phyloP scores from a whole-genome alignment of 2,329 filamentous ascomycete genomes.

The Aureobasidium melanogenum region DNA sequence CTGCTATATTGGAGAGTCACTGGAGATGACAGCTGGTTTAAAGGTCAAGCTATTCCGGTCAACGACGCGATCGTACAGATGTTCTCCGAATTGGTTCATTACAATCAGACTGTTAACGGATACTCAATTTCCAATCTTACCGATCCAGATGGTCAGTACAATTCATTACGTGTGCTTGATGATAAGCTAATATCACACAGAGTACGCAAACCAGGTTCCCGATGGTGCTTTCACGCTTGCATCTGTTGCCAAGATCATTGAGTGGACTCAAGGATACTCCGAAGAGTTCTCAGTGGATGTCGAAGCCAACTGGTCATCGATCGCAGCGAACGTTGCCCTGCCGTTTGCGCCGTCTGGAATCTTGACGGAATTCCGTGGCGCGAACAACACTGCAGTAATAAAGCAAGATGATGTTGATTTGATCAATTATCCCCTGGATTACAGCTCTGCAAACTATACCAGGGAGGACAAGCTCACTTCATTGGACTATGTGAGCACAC shows the following conservation, averaged over 20 bases:
- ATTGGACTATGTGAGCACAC: constrained; percentile 45
- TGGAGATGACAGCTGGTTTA: constrained; percentile 50
- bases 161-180: background rate
- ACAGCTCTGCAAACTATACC: constrained; percentile 35
- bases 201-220: constrained; percentile 52
- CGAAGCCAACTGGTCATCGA: constrained; percentile 13
- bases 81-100: constrained; percentile 51
- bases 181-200: constrained; percentile 33
- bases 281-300: constrained; percentile 13
- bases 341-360: constrained; percentile 15
- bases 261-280: constrained; percentile 13
- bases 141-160: constrained; percentile 47
- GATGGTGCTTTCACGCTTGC: constrained; percentile 16
- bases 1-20: constrained; percentile 53
- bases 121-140: constrained; percentile 55
- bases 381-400: constrained; percentile 27
- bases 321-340: constrained; percentile 14
- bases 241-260: constrained; percentile 15
- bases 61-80: constrained; percentile 56
- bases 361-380: constrained; percentile 14
- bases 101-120: constrained; percentile 47
- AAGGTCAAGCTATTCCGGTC: constrained; percentile 50
- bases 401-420: constrained; percentile 66
- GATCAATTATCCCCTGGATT: constrained; percentile 53
- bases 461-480: constrained; percentile 36